Evolutionary conservation across 2,329 filamentous ascomycete genomes (phyloP).

Genomic region (Verticillium albo-atrum): DNA sequence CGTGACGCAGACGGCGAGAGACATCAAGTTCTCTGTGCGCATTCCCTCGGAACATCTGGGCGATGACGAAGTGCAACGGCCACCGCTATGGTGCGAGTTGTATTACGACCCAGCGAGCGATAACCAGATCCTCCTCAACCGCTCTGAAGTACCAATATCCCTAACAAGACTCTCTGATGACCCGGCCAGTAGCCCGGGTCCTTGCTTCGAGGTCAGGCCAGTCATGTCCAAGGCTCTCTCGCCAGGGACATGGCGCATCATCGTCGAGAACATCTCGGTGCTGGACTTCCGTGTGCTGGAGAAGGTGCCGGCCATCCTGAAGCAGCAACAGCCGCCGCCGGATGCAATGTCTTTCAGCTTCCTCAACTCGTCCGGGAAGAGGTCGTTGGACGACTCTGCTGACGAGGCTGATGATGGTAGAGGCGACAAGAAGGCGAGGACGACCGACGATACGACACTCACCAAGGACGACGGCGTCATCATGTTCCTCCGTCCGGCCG

Average conservation of each 20-base stretch:
- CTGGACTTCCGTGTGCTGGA: conserved; percentile 56
- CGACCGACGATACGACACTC: conserved; percentile 23
- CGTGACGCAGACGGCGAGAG: conserved; percentile 54
- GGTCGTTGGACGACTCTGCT: conserved; percentile 40
- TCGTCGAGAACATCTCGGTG: conserved; percentile 41
- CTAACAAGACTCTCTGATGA: conserved; percentile 41
- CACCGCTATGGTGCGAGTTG: conserved; percentile 54
- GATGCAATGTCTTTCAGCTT: conserved; percentile 14
- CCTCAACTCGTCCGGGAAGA: conserved; percentile 45
- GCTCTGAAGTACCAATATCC: conserved; percentile 48
- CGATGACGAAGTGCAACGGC: conserved; percentile 33
- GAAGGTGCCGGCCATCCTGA: conserved; percentile 42
- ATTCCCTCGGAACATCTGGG: conserved; percentile 45
- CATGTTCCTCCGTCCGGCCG: conserved; percentile 46
- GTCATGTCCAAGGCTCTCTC: conserved; percentile 39
- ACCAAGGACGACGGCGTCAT: conserved; percentile 45
- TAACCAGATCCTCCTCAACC: conserved; percentile 52
- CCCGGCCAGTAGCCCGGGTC: conserved; percentile 31
- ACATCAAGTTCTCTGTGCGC: conserved; percentile 56
- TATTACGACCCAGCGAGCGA: conserved; percentile 58
- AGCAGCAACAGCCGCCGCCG: conserved; percentile 10
- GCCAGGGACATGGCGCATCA: conserved; percentile 55
- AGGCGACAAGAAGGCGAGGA: conserved; percentile 38
- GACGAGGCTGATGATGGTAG: conserved; percentile 35
- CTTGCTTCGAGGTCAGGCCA: conserved; percentile 34